These are phyloP conservation scores for Puccinia coronata DNA, from an alignment of 1,284 basidiomycete species.

Conservation along the genomic window DNA sequence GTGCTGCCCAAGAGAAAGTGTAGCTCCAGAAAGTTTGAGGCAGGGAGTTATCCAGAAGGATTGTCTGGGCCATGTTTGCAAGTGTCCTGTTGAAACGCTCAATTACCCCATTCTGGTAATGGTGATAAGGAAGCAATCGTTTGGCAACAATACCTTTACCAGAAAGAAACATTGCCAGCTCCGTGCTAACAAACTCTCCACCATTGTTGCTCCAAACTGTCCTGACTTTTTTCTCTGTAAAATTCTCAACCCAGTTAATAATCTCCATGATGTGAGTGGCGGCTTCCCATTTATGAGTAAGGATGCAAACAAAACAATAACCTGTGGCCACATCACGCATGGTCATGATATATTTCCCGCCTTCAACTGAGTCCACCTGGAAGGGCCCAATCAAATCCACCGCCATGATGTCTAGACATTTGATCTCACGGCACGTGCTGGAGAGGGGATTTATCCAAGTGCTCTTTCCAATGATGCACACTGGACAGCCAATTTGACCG, in stretches of 20 bases:
- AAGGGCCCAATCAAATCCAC: constrained; percentile 10
- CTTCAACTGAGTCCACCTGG: neutral
- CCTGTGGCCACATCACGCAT: no score
- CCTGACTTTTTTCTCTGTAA: no score
- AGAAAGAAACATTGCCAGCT: no score
- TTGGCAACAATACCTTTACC: no score
- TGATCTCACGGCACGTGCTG: neutral
- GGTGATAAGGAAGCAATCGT: no score
- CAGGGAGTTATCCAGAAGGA: neutral
- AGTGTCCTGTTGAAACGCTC: no score
- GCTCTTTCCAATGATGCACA: neutral
- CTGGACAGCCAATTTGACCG: neutral
- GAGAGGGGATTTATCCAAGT: neutral
- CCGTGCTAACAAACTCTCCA: no score
- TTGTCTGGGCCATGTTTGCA: neutral
- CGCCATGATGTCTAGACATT: neutral
- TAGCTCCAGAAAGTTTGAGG: constrained; percentile 18
- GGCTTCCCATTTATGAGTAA: neutral
- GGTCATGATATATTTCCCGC: neutral
- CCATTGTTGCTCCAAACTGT: no score
- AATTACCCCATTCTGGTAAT: no score
- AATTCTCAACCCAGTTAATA: no score
- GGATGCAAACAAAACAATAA: neutral
- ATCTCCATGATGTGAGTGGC: neutral
- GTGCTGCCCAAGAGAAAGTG: neutral